Base-by-base conservation (phyloP, 2,329 filamentous ascomycete genomes). In the Aciculosporium take region DNA sequence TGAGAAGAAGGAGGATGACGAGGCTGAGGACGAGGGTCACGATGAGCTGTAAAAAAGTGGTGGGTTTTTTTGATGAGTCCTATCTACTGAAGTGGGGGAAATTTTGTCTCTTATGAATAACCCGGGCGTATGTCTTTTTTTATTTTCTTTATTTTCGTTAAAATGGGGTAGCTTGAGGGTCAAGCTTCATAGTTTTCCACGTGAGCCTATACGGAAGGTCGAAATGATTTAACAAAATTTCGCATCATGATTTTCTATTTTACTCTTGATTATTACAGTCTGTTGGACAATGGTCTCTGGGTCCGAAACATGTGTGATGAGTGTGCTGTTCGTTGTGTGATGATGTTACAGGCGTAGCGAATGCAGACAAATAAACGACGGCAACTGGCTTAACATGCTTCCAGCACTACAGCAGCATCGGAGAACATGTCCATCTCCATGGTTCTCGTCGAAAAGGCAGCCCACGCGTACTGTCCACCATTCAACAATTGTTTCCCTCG, bases 41-140 rank as follows among this genome's bases (percentile, higher is more conserved):
- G 84, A 89, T 57, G 84, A 89, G 70, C 70, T 89, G 71, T 89
- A 84, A 69, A 71, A 7, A 15, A 7, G 12, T 21, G 15, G 15
- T 15, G 37, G 9, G 45, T 7, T 21, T 45, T 35, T 31, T 9
- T 37, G 24, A 44, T 23, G 35, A 38, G 30, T 37, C 35, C 8
- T 27, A 21, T 3, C 12, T 31, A n/a, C n/a, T 25, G 27, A 53
- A 57, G 55, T 28, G 25, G 35, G 29, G 25, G 51, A 58, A 54
- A 50, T 51, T 49, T 53, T 50, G 28, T 48, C 51, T 48, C 52
- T 55, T 49, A 49, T 57, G 56, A 53, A 52, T 55, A 44, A 57
- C 49, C 37, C 38, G 49, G 56, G 57, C 58, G 53, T 51, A 46
- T 52, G 56, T 51, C 5, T 32, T 7, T 56, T 52, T 42, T 52